phyloP scores from a whole-genome alignment of 306 rosid genomes.

The Dryas octopetala region DNA sequence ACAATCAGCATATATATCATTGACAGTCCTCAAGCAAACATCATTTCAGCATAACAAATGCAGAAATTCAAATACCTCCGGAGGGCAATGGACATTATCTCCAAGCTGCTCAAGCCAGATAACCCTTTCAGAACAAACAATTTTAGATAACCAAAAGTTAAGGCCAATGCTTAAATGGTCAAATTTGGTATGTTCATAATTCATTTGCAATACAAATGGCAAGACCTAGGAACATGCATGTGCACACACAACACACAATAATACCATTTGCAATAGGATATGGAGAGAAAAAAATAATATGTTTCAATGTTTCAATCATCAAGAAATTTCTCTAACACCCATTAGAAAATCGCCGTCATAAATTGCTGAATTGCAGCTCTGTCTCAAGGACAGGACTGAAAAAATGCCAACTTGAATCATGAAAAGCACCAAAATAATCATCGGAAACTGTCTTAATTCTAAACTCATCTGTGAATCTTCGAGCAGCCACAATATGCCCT shows the following conservation, averaged over 20 bases:
- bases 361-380: slow-evolving; percentile 35
- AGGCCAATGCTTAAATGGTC: neutral
- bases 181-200: neutral
- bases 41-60: neutral
- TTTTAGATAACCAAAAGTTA: neutral
- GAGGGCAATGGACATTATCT: neutral
- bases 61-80: neutral
- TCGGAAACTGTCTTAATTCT: slow-evolving; percentile 53
- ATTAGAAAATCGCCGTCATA: slow-evolving; percentile 22
- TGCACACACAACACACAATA: no score
- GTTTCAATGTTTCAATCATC: neutral
- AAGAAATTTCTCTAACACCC: neutral
- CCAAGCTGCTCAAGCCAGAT: neutral
- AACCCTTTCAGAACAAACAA: neutral
- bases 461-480: slow-evolving; percentile 50
- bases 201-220: neutral
- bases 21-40: neutral
- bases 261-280: no score
- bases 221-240: no score
- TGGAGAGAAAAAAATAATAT: neutral
- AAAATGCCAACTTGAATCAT: slow-evolving; percentile 91
- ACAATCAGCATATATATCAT: neutral
- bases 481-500: slow-evolving; percentile 45
- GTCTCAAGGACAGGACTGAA: slow-evolving; percentile 45
- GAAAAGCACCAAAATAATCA: slow-evolving; percentile 77